Percentiles rank a stretch among this genome's conserved stretches.
Conservation (phyloP, 306 rosid genomes). For the Dryas drummondii region DNA sequence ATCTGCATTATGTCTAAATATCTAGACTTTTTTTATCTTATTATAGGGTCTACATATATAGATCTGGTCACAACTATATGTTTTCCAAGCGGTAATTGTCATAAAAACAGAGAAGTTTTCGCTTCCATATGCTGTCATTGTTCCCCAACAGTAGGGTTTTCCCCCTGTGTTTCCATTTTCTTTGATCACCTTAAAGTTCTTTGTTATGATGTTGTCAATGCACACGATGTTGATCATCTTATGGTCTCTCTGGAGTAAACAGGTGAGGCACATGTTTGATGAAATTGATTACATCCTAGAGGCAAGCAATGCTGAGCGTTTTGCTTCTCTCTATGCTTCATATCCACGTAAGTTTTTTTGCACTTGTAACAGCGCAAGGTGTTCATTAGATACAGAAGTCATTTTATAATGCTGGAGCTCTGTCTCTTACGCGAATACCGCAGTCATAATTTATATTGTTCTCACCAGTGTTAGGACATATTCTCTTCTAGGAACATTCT, state of each 20-base stretch:
- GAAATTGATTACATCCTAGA: constrained; percentile 89
- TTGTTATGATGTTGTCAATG: constrained; percentile 17
- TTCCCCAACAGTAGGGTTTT: not conserved
- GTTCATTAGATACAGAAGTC: not conserved
- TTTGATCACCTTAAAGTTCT: not conserved
- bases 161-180: not conserved
- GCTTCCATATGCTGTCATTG: not conserved
- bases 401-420: not conserved
- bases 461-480: not conserved
- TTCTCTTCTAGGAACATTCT: not conserved
- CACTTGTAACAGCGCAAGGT: not conserved
- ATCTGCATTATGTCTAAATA: constrained; percentile 5
- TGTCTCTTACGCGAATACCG: not conserved
- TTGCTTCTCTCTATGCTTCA: constrained; percentile 68
- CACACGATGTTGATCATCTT: not conserved
- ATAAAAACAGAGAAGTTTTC: not conserved
- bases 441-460: not conserved
- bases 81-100: not conserved
- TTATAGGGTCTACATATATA: not conserved
- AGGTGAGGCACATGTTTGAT: constrained; percentile 99
- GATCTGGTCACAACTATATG: not conserved
- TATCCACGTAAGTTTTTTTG: constrained; percentile 53
- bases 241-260: constrained; percentile 37
- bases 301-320: constrained; percentile 93
- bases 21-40: not conserved